Evolutionary conservation across 176 grass and related monocot species (phyloP), one percentile per base, ranked within the genome.

Genomic region (Avena sativa): DNA sequence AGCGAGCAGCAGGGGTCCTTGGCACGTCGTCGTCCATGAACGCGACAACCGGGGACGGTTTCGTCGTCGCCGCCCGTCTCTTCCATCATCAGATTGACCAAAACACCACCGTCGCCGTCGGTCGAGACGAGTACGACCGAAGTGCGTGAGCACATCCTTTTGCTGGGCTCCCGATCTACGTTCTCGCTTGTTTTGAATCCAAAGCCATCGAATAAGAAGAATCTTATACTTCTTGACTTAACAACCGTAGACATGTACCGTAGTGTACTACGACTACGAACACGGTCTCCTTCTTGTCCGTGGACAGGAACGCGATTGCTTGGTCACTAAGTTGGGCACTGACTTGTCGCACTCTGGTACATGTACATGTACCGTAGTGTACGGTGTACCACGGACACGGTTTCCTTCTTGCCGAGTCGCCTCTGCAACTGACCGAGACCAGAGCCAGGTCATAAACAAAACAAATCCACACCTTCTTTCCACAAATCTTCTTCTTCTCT

Each of bases 371-470:
- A 25, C n/a, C 3, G 16, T 25, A 25, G 1, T n/a, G 20, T 9
- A 60, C 4, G 25, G 25, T 25, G 25, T 25, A 30, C 28, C 3
- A 12, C 4, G 15, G 14, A 47, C 43, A 74, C 50, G 50, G 74
- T 78, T 30, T 30, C 28, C 28, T 78, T 57, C 52, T 78, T 78
- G 75, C 14, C 38, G 38, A 71, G 69, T 46, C 69, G 28, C 28
- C 28, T 30, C 28, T 30, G 28, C 28, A 30, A 30, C 28, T 30
- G 28, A 30, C 28, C 28, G 28, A 30, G 28, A 30, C 28, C 28
- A 30, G 28, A 30, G 28, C 28, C 28, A 30, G 28, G 28, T 30
- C 28, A 43, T 43, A 43, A 43, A 43, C 40, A 5, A 57, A n/a
- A 36, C 15, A 76, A 78, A 58, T 8, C 28, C 28, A 30, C 4